phyloP scores from a whole-genome alignment of 192 early-diverging fungal species.

The Jimgerdemannia flammicorona region DNA sequence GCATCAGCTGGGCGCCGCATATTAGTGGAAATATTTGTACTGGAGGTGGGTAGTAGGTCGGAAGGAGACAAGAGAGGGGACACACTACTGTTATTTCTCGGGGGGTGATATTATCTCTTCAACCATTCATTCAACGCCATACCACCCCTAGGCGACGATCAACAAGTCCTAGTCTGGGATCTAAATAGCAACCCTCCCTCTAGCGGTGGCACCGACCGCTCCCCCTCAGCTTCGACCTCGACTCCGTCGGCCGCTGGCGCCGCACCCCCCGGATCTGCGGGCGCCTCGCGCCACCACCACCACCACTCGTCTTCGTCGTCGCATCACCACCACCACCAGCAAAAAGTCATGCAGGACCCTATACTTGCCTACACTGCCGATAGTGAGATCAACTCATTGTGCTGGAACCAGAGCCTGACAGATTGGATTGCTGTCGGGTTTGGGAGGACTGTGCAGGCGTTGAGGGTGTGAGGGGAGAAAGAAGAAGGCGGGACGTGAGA shows the following conservation, averaged over 20 bases:
- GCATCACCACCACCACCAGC: slow-evolving; percentile 25
- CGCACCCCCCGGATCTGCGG: slow-evolving; percentile 10
- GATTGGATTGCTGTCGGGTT: slow-evolving; percentile 91
- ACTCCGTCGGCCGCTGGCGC: slow-evolving; percentile 19
- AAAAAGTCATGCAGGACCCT: slow-evolving; percentile 47
- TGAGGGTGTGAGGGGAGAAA: slow-evolving; percentile 19
- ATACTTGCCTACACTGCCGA: slow-evolving; percentile 73
- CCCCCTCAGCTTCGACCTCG: background rate
- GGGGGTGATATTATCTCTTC: slow-evolving; percentile 1
- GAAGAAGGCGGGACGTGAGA: too few species aligned
- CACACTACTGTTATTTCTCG: slow-evolving; percentile 1
- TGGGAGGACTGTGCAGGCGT: slow-evolving; percentile 80
- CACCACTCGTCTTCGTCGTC: slow-evolving; percentile 4
- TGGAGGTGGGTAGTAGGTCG: slow-evolving; percentile 53
- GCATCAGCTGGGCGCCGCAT: slow-evolving; percentile 86
- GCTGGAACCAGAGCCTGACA: slow-evolving; percentile 73
- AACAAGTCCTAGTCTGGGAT: slow-evolving; percentile 92
- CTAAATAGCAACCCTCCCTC: slow-evolving; percentile 34
- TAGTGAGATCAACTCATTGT: slow-evolving; percentile 74
- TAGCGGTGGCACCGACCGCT: slow-evolving; percentile 5
- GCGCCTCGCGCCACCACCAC: slow-evolving; percentile 30
- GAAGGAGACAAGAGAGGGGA: too few species aligned
- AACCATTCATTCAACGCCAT: background rate
- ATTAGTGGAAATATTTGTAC: slow-evolving; percentile 76
- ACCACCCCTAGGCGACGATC: slow-evolving; percentile 69